phyloP scores from a whole-genome alignment of 306 rosid species.

The Mimosa bimucronata region DNA sequence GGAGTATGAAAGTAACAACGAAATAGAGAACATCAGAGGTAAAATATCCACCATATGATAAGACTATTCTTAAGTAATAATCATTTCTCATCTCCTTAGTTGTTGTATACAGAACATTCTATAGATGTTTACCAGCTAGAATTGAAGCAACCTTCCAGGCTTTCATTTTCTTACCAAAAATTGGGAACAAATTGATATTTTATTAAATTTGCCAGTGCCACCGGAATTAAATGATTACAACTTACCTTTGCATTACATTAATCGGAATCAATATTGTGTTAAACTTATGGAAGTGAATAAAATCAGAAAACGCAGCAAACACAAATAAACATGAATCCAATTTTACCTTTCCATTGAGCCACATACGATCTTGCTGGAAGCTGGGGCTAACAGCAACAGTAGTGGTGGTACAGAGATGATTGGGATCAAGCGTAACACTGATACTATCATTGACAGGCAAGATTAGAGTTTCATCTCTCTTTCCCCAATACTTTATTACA shows the following conservation, averaged over 20 bases:
- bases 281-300: background rate
- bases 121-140: background rate
- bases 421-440: slow-evolving; percentile 94
- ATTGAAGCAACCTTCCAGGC: background rate
- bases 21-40: slow-evolving; percentile 11
- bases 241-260: background rate
- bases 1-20: slow-evolving; percentile 28
- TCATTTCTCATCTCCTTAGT: slow-evolving; percentile 2
- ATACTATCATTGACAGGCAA: slow-evolving; percentile 93
- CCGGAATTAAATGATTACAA: background rate
- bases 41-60: background rate
- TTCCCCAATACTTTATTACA: slow-evolving; percentile 97
- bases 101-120: background rate
- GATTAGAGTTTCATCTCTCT: slow-evolving; percentile 85
- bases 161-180: background rate
- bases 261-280: background rate
- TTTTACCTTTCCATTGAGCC: slow-evolving; percentile 90
- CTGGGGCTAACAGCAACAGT: slow-evolving; percentile 90
- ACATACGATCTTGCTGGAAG: slow-evolving; percentile 87
- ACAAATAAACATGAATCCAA: background rate
- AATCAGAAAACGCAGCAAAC: background rate
- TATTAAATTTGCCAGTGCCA: background rate
- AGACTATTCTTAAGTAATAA: background rate
- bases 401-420: slow-evolving; percentile 90
- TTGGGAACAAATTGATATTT: background rate